These are phyloP conservation scores for Suhomyces bokatorum DNA, from an alignment of 1,139 yeast genomes.

Conservation along the genomic window DNA sequence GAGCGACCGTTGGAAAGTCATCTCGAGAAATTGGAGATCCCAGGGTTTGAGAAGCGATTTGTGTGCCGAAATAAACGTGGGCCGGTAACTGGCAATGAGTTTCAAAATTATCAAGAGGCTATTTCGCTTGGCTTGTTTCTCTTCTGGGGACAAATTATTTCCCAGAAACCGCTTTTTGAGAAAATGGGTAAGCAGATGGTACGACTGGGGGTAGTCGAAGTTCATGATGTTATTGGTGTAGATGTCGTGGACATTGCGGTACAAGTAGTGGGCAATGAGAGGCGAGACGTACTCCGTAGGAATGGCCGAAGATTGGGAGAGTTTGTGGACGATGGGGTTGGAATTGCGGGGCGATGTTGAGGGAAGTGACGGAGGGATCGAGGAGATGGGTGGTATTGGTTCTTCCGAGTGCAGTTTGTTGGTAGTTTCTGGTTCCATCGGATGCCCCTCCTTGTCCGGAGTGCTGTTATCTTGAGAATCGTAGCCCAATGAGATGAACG, in stretches of 20 bases:
- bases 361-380: slow-evolving; percentile 1
- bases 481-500: slow-evolving; percentile 45
- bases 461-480: slow-evolving; percentile 3
- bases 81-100: slow-evolving; percentile 68
- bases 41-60: slow-evolving; percentile 61
- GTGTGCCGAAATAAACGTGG: slow-evolving; percentile 73
- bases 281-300: slow-evolving; percentile 52
- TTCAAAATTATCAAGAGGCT: slow-evolving; percentile 58
- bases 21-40: slow-evolving; percentile 65
- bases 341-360: slow-evolving; percentile 1
- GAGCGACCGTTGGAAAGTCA: slow-evolving; percentile 67
- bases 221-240: slow-evolving; percentile 56
- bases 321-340: slow-evolving; percentile 14
- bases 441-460: not conserved
- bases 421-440: slow-evolving; percentile 2
- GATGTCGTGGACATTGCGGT: slow-evolving; percentile 65
- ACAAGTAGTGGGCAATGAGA: slow-evolving; percentile 56
- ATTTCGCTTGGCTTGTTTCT: slow-evolving; percentile 38
- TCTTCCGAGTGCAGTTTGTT: not conserved
- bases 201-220: slow-evolving; percentile 68
- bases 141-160: slow-evolving; percentile 30
- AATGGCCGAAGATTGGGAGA: slow-evolving; percentile 16
- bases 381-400: not conserved
- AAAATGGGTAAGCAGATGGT: slow-evolving; percentile 59
- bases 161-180: slow-evolving; percentile 55